A percentile compares a stretch with the other conserved stretches of the same genome.
phyloP scores from a whole-genome alignment of 108 stramenopile genomes.

The Pseudonitzschia delicatissima region DNA sequence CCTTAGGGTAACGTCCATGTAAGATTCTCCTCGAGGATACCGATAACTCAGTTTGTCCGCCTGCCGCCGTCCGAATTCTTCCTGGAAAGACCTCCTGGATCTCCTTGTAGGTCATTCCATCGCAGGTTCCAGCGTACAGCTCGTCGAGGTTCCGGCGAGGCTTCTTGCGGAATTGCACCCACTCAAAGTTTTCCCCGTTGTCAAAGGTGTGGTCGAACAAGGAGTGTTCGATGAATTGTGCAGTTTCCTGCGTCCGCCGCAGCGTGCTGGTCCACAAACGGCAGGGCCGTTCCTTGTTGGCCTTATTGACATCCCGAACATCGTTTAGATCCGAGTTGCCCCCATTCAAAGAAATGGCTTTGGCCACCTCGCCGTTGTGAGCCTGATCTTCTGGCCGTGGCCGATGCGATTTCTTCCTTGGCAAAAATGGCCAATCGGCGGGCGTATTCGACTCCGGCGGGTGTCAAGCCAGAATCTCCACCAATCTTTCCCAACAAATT shows the following conservation, averaged over 20 bases:
- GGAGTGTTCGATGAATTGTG: slow-evolving; percentile 83
- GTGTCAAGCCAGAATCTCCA: slow-evolving; percentile 93
- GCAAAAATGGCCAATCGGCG: slow-evolving; percentile 88
- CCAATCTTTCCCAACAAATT: slow-evolving; percentile 97
- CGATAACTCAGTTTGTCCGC: slow-evolving; percentile 93
- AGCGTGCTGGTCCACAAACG: slow-evolving; percentile 96
- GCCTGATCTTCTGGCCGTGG: background rate
- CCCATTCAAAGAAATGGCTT: background rate
- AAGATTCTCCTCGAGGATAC: slow-evolving; percentile 92
- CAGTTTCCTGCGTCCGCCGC: slow-evolving; percentile 94
- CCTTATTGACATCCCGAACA: background rate
- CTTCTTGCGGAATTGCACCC: slow-evolving; percentile 84
- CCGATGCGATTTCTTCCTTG: slow-evolving; percentile 64
- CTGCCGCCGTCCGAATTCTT: slow-evolving; percentile 91
- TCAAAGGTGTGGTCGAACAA: slow-evolving; percentile 58
- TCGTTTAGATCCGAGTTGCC: too few species aligned
- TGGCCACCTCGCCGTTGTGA: background rate
- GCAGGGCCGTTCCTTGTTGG: slow-evolving; percentile 52
- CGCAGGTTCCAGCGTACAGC: slow-evolving; percentile 92
- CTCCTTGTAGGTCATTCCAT: slow-evolving; percentile 94
- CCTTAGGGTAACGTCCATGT: slow-evolving; percentile 97
- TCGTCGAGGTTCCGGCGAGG: slow-evolving; percentile 90
- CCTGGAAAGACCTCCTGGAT: slow-evolving; percentile 92
- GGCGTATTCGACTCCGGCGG: slow-evolving; percentile 89
- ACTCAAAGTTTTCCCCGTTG: slow-evolving; percentile 75